phyloP scores from a whole-genome alignment of 2,329 filamentous ascomycete genomes.

The Penicillium decumbens region DNA sequence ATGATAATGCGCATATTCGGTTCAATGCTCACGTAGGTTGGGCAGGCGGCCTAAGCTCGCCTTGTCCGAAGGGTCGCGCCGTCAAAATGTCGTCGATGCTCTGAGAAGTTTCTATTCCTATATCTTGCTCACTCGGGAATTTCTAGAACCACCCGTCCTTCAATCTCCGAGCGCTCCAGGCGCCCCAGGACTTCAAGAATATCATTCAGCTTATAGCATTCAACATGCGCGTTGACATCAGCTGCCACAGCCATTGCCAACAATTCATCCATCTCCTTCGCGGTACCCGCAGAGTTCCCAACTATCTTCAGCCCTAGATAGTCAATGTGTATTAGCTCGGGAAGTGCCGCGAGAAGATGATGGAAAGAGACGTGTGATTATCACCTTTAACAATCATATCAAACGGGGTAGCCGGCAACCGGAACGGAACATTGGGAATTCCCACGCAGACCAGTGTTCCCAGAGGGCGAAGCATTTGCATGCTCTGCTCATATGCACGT shows the following conservation, averaged over 20 bases:
- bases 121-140: constrained; percentile 23
- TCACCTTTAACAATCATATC: constrained; percentile 46
- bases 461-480: constrained; percentile 42
- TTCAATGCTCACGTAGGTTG: too few relatives aligned
- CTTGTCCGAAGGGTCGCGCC: too few relatives aligned
- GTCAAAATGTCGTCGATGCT: background rate
- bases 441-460: constrained; percentile 49
- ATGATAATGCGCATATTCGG: background rate
- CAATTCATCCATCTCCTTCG: constrained; percentile 45
- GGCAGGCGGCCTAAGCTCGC: too few relatives aligned
- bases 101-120: background rate
- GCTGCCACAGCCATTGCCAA: constrained; percentile 42
- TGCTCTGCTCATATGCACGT: constrained; percentile 43
- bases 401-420: constrained; percentile 45
- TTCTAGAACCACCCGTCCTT: constrained; percentile 36
- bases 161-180: constrained; percentile 36
- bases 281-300: constrained; percentile 46
- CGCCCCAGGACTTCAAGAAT: constrained; percentile 35
- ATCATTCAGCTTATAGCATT: constrained; percentile 35
- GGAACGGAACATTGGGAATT: constrained; percentile 42
- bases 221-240: constrained; percentile 37
- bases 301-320: constrained; percentile 41
- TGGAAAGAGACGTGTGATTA: background rate
- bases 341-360: too few relatives aligned
- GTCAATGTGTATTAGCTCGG: background rate